Percentiles rank a stretch among this genome's conserved stretches.
phyloP scores from a whole-genome alignment of 2,329 filamentous ascomycete genomes.

The Scytalidium lignicola region DNA sequence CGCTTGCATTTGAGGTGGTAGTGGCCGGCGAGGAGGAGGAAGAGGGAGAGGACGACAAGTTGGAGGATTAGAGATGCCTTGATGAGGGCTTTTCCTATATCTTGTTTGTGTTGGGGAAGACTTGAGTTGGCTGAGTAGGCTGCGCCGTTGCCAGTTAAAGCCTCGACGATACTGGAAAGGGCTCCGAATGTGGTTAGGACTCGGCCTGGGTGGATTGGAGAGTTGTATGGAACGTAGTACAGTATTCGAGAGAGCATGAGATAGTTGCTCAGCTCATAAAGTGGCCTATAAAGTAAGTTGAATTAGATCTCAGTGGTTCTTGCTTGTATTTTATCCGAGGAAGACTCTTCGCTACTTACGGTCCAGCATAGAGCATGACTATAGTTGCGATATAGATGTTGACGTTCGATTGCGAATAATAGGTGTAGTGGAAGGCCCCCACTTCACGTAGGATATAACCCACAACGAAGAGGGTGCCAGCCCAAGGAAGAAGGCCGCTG shows the following conservation, averaged over 20 bases:
- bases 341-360: constrained; percentile 12
- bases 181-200: constrained; percentile 42
- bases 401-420: constrained; percentile 24
- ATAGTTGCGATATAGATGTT: constrained; percentile 40
- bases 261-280: constrained; percentile 58
- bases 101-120: constrained; percentile 32
- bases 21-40: constrained; percentile 39
- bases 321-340: not conserved
- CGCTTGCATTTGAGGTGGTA: constrained; percentile 43
- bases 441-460: constrained; percentile 52
- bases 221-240: constrained; percentile 55
- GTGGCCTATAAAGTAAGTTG: constrained; percentile 44
- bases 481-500: constrained; percentile 49
- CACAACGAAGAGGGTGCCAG: constrained; percentile 46
- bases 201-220: constrained; percentile 43
- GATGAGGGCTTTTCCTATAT: constrained; percentile 40
- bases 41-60: constrained; percentile 44
- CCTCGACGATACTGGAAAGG: constrained; percentile 43
- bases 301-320: constrained; percentile 18
- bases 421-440: constrained; percentile 43
- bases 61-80: constrained; percentile 51
- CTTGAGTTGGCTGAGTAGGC: constrained; percentile 41
- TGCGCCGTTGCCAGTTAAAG: constrained; percentile 43
- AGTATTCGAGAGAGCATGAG: constrained; percentile 55
- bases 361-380: constrained; percentile 24